phyloP scores from a whole-genome alignment of 345 rosid genomes.

The Aurinia saxatilis region DNA sequence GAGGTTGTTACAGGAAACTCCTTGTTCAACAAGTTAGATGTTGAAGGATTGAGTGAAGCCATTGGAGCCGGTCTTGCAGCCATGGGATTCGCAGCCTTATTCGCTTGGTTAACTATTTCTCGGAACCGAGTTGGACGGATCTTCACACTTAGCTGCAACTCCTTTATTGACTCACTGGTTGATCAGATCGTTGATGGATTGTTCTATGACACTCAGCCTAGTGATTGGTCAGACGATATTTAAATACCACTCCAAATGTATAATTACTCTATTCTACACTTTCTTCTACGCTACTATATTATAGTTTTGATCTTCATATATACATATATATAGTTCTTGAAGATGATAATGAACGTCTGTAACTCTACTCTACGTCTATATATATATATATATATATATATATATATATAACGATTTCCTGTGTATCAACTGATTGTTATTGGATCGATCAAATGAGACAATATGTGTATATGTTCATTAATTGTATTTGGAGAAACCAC shows the following conservation, averaged over 20 bases:
- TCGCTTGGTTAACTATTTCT: conserved; percentile 79
- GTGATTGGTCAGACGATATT: conserved; percentile 65
- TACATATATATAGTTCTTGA: conserved; percentile 15
- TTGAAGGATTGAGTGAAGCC: conserved; percentile 63
- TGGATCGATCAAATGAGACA: background rate
- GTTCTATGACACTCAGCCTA: conserved; percentile 57
- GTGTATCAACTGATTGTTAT: background rate
- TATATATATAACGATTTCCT: too few species aligned
- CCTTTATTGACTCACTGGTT: conserved; percentile 75
- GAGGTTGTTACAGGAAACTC: conserved; percentile 83
- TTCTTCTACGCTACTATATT: background rate
- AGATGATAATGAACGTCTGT: conserved; percentile 19
- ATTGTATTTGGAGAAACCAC: background rate
- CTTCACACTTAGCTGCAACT: conserved; percentile 61
- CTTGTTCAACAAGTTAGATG: conserved; percentile 67
- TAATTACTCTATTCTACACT: background rate
- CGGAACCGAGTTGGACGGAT: conserved; percentile 64
- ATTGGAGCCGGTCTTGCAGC: conserved; percentile 65
- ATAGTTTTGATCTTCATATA: conserved; percentile 3
- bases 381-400: too few species aligned
- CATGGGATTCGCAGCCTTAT: conserved; percentile 52
- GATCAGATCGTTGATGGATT: conserved; percentile 89
- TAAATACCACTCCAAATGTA: conserved; percentile 21
- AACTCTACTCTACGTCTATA: conserved; percentile 6
- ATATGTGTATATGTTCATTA: background rate